These are phyloP conservation scores for Flaveria floridana DNA, from an alignment of 140 eudicot genomes.

Conservation along the genomic window DNA sequence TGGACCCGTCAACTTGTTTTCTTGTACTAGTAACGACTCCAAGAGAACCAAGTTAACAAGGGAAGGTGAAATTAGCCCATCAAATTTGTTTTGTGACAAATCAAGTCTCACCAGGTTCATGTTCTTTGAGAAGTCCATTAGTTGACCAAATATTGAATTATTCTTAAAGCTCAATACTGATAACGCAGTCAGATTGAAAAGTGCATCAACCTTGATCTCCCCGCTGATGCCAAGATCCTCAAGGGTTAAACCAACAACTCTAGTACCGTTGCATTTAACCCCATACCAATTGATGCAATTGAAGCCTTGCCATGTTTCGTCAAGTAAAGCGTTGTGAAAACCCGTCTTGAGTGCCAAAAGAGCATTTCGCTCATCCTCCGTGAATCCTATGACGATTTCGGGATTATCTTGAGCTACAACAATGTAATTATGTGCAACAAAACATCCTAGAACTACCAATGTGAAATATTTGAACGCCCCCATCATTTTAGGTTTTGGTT, in stretches of 20 bases:
- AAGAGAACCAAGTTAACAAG: constrained; percentile 40
- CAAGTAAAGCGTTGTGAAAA: constrained; percentile 42
- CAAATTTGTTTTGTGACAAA: constrained; percentile 49
- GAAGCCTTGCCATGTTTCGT: constrained; percentile 43
- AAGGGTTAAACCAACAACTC: constrained; percentile 47
- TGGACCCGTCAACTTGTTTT: constrained; percentile 47
- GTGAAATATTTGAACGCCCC: constrained; percentile 20
- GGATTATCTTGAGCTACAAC: constrained; percentile 23
- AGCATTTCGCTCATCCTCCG: constrained; percentile 48
- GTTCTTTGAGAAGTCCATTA: constrained; percentile 53
- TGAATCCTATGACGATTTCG: constrained; percentile 28
- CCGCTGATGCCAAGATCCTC: constrained; percentile 52
- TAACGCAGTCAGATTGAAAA: constrained; percentile 45
- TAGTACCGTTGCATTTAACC: constrained; percentile 36
- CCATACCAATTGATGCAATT: constrained; percentile 56
- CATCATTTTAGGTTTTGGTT: constrained; percentile 28
- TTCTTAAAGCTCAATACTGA: constrained; percentile 46
- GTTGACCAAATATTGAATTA: constrained; percentile 46
- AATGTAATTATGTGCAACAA: constrained; percentile 20
- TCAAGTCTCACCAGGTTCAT: constrained; percentile 37
- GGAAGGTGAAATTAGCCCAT: constrained; percentile 53
- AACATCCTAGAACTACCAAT: constrained; percentile 16
- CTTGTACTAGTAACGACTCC: constrained; percentile 51
- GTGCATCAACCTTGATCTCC: constrained; percentile 41
- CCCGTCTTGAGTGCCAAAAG: constrained; percentile 45